phyloP scores from a whole-genome alignment of 2,329 filamentous ascomycete species.

The Trichoderma afroharzianum region DNA sequence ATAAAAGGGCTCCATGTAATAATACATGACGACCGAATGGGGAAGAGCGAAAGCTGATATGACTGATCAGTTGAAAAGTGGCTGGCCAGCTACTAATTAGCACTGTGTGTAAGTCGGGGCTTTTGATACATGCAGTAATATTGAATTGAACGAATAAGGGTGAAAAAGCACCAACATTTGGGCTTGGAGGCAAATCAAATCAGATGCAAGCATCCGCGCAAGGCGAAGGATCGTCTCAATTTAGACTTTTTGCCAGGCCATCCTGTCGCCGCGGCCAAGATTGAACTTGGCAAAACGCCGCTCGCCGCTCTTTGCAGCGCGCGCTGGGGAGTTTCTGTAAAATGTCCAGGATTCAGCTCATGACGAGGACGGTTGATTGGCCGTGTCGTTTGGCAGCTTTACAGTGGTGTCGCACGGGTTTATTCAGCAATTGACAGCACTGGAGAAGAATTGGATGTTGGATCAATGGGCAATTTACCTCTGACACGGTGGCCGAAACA shows the following conservation, averaged over 20 bases:
- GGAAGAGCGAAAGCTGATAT: background rate
- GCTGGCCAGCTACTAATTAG: background rate
- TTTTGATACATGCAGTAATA: too few relatives aligned
- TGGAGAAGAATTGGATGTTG: too few relatives aligned
- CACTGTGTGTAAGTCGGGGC: background rate
- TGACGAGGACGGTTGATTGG: background rate
- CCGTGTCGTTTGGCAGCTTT: background rate
- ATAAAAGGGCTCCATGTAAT: background rate
- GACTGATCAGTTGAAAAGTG: background rate
- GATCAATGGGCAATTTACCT: background rate
- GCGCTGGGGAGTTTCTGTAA: background rate
- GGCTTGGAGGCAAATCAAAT: background rate
- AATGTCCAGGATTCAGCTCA: background rate
- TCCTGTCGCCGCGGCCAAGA: background rate
- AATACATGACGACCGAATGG: too few relatives aligned
- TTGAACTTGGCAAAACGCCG: background rate
- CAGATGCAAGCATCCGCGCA: background rate
- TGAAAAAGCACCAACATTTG: background rate
- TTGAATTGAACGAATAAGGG: background rate
- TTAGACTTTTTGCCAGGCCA: background rate
- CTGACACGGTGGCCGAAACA: background rate
- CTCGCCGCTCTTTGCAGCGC: constrained; percentile 12
- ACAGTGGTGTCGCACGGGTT: background rate
- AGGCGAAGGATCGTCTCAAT: background rate
- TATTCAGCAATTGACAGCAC: background rate